These are phyloP conservation scores for Oryza glaberrima DNA, from an alignment of 176 grass and related monocot genomes.

Conservation along the genomic window DNA sequence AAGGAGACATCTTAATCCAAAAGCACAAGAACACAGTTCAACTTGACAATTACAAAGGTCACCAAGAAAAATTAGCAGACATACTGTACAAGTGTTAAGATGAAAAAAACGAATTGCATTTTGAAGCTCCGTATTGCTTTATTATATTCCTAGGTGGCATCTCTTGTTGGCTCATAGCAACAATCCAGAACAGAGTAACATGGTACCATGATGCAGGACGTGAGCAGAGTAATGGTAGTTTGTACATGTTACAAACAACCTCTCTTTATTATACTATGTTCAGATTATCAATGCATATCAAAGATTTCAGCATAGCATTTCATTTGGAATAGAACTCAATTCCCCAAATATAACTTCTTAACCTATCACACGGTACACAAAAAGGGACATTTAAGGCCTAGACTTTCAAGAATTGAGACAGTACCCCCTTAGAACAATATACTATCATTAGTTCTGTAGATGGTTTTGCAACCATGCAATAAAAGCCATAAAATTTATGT, in stretches of 20 bases:
- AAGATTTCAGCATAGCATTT: not conserved
- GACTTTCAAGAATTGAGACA: too few relatives aligned
- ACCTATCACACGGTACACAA: too few relatives aligned
- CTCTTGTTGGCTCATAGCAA: not conserved
- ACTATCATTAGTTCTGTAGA: too few relatives aligned
- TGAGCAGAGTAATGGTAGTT: not conserved
- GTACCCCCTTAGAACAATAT: too few relatives aligned
- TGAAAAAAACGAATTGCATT: not conserved
- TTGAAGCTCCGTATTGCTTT: not conserved
- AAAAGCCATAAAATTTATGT: too few relatives aligned
- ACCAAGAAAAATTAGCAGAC: conserved; percentile 9
- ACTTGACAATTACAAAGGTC: not conserved
- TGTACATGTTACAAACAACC: not conserved
- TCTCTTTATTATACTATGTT: not conserved
- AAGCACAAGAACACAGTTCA: not conserved
- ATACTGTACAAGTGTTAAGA: not conserved
- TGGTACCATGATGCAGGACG: not conserved
- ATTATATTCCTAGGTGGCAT: not conserved
- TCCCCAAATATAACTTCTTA: not conserved
- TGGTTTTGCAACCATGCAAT: too few relatives aligned
- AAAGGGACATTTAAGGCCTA: too few relatives aligned
- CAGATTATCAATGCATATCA: not conserved
- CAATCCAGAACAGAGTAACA: not conserved
- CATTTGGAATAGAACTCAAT: not conserved
- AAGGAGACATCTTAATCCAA: not conserved